Conservation (phyloP, 495 filamentous ascomycete genomes). For the Glonium stellatum region DNA sequence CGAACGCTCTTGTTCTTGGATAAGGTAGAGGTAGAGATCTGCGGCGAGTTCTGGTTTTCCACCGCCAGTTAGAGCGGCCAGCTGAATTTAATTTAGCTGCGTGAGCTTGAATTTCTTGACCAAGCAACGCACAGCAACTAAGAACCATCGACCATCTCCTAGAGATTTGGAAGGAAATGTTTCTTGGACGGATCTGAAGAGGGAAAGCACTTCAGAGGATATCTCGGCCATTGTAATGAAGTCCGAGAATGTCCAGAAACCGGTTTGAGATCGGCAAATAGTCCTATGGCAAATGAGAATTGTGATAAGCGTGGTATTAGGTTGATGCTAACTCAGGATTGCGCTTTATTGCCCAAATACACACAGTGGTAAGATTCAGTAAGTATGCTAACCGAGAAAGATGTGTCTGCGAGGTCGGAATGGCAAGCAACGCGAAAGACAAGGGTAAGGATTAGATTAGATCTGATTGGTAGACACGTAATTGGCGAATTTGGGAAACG, state of each 20-base stretch:
- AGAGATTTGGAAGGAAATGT: background rate
- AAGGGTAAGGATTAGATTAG: conserved; percentile 6
- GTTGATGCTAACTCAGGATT: no score
- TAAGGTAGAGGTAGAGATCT: conserved; percentile 31
- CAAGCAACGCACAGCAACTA: background rate
- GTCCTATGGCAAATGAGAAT: no score
- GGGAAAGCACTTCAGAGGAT: background rate
- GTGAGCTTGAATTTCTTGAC: no score
- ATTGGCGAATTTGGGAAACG: no score
- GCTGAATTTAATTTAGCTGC: background rate
- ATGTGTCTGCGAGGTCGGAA: conserved; percentile 1
- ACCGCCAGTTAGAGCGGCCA: conserved; percentile 28
- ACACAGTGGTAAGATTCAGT: no score
- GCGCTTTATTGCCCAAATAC: no score
- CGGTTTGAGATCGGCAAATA: background rate
- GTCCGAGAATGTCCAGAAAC: background rate
- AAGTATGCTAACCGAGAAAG: no score
- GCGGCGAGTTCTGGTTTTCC: conserved; percentile 29
- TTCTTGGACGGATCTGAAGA: conserved; percentile 7
- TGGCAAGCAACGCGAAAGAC: conserved; percentile 9
- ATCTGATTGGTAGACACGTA: no score
- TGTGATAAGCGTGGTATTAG: no score
- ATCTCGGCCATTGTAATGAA: background rate
- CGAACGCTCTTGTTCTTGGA: conserved; percentile 25
- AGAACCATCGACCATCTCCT: conserved; percentile 5